Evolutionary conservation across 371 early-diverging fungal species (phyloP), one percentile per base, ranked within the genome.

Genomic region (Lichtheimia ramosa): DNA sequence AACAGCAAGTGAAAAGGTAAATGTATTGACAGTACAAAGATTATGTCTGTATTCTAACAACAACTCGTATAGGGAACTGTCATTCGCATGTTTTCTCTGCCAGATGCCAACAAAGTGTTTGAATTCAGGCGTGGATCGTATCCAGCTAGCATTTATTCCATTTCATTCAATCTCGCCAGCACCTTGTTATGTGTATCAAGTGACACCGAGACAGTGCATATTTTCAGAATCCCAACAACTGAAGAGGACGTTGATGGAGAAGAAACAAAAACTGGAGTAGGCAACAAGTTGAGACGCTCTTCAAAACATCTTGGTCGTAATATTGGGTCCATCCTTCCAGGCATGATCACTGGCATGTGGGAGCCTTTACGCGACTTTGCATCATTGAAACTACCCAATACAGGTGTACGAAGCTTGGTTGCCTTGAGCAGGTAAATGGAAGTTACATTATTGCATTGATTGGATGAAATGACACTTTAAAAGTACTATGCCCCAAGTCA

Each of bases 291-390:
- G 53, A 74, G 86, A 34, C 74, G 85, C 20, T 78, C 83, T n/a
- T 88, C 88, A 6, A 68, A 83, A 65, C 75, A 85, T 51, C 42
- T 86, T 21, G 79, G 83, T 4, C 71, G 77, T 16, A 87, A 83
- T 59, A 57, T 92, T 28, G 89, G 92, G 24, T 87, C 88, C 41
- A 88, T 90, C 58, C 78, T 97, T 39, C 98, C 98, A 13, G 91
- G 91, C 50, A 78, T 82, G 58, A 69, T 97, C 4, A 90, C 94
- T 2, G 95, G 95, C 58, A 93, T 96, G 66, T 95, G 91, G 92
- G 97, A 97, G 65, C 97, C 97, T 6, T 74, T 90, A 43, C 84
- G 98, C 14, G 96, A 98, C 71, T 96, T 96, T 77, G 97, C 96
- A 2, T 89, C 85, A 40, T 81, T 94, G 15, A 96, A 95, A 67